These are phyloP conservation scores for Talaromyces sp. DNA, from an alignment of 2,329 filamentous ascomycete species.

Conservation along the genomic window DNA sequence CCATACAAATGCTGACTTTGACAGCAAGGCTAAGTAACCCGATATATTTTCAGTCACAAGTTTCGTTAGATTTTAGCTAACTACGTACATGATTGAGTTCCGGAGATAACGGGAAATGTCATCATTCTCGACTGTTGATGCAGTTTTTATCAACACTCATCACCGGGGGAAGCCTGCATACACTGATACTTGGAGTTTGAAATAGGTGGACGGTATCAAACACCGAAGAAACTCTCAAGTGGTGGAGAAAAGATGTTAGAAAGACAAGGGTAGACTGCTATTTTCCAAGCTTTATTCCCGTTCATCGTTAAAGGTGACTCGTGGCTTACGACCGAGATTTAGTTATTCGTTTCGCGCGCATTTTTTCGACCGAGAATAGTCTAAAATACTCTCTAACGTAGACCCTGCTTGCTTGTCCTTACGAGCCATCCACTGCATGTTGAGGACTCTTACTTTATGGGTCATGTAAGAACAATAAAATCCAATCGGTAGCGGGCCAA, in stretches of 20 bases:
- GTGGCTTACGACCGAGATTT: background rate
- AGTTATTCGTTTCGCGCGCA: background rate
- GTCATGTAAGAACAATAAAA: background rate
- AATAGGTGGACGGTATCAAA: background rate
- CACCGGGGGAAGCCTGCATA: background rate
- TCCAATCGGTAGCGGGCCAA: background rate
- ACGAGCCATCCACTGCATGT: background rate
- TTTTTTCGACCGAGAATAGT: background rate
- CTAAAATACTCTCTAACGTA: background rate
- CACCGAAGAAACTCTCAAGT: background rate
- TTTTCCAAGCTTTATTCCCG: background rate
- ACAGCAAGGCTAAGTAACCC: background rate
- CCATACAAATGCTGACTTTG: background rate
- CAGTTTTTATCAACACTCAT: background rate
- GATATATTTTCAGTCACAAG: background rate
- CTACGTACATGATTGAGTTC: background rate
- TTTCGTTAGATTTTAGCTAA: background rate
- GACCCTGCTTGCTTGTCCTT: background rate
- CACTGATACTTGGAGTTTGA: background rate
- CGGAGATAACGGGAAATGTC: background rate
- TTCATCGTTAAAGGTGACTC: background rate
- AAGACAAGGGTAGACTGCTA: background rate
- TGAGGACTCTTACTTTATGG: background rate
- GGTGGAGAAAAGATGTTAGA: background rate
- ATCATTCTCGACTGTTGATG: background rate